Percentiles rank a stretch among this genome's conserved stretches.
Conservation (phyloP, 768 basidiomycete genomes). For the Udeniomyces megalosporus region DNA sequence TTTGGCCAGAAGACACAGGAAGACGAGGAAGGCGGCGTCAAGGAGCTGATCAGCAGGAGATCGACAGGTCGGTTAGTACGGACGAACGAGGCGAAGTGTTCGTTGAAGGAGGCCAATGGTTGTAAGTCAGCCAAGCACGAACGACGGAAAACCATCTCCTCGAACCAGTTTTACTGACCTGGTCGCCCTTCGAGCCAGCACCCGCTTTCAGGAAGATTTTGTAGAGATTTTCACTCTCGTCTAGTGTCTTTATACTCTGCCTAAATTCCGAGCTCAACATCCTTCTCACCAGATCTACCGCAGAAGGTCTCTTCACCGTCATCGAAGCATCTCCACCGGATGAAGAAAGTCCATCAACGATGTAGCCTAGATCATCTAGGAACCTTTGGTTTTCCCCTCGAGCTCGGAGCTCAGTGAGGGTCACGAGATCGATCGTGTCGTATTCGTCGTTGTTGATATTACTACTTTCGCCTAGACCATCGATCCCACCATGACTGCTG, state of each 20-base stretch:
- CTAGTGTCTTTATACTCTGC: conserved; percentile 8
- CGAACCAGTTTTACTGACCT: background rate
- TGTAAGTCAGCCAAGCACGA: too few relatives aligned
- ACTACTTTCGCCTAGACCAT: background rate
- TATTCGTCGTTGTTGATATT: background rate
- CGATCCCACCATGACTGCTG: background rate
- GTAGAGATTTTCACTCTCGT: conserved; percentile 7
- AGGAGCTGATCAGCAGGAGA: conserved; percentile 3
- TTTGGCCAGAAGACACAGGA: conserved; percentile 7
- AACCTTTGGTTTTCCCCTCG: conserved; percentile 15
- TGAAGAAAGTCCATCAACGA: conserved; percentile 9
- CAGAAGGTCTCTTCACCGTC: conserved; percentile 6
- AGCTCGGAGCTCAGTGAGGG: conserved; percentile 7
- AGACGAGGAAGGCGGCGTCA: conserved; percentile 8
- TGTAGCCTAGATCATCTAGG: conserved; percentile 16
- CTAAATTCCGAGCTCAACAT: background rate
- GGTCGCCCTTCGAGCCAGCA: background rate
- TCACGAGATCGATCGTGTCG: conserved; percentile 13
- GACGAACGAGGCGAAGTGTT: background rate
- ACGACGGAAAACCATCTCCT: background rate
- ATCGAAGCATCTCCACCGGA: background rate
- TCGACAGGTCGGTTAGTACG: background rate
- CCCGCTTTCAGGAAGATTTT: background rate
- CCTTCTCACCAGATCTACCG: conserved; percentile 7
- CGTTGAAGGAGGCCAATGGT: background rate